phyloP scores from a whole-genome alignment of 2,329 filamentous ascomycete species.

The Bertia moriformis region DNA sequence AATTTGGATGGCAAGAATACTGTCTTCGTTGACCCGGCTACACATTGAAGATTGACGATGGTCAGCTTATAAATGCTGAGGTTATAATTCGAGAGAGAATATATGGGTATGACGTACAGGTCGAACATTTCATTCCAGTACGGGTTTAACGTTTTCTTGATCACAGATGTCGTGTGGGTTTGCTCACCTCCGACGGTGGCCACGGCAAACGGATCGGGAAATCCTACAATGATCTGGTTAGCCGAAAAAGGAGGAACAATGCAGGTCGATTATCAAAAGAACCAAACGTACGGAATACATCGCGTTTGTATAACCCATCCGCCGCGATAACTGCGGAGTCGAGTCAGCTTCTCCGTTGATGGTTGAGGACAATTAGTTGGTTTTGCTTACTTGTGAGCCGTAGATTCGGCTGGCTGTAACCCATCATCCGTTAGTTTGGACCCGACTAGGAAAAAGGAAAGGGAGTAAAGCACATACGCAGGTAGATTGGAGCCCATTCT shows the following conservation, averaged over 20 bases:
- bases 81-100: background rate
- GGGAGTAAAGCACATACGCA: background rate
- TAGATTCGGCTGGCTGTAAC: constrained; percentile 63
- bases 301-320: constrained; percentile 94
- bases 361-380: constrained; percentile 17
- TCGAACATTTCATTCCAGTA: constrained; percentile 99
- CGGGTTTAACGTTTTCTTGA: constrained; percentile 95
- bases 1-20: constrained; percentile 92
- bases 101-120: constrained; percentile 47
- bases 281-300: constrained; percentile 79
- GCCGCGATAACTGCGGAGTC: constrained; percentile 98
- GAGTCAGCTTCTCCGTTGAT: too few relatives aligned
- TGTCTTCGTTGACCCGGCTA: constrained; percentile 84
- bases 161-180: constrained; percentile 92
- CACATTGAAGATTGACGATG: background rate
- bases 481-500: constrained; percentile 1
- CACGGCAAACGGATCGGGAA: constrained; percentile 94
- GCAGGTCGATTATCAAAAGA: constrained; percentile 1
- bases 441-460: too few relatives aligned
- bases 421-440: background rate
- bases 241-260: constrained; percentile 6
- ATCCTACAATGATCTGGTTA: constrained; percentile 43
- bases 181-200: constrained; percentile 95
- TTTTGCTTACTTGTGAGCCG: constrained; percentile 70
- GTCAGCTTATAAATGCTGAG: too few relatives aligned